phyloP scores from a whole-genome alignment of 352 stramenopile species.

The Globisporangium megalacanthum region DNA sequence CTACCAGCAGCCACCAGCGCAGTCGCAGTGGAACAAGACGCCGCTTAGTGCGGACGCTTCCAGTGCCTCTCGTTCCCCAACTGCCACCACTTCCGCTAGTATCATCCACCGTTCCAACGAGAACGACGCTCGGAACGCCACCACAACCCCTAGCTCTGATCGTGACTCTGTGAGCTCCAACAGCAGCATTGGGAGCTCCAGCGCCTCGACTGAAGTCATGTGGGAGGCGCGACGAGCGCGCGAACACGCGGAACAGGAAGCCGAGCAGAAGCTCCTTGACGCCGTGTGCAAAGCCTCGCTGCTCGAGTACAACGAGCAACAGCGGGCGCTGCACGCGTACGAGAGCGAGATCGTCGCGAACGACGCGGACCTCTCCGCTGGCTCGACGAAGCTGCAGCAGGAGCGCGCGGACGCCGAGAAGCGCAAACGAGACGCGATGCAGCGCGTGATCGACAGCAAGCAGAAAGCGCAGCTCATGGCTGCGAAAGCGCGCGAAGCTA shows the following conservation, averaged over 20 bases:
- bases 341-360: constrained; percentile 31
- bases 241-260: constrained; percentile 45
- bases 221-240: constrained; percentile 54
- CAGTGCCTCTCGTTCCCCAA: constrained; percentile 2
- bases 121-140: neutral
- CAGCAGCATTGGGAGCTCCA: neutral
- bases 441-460: constrained; percentile 75
- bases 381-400: constrained; percentile 29
- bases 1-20: neutral
- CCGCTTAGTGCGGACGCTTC: constrained; percentile 11
- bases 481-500: constrained; percentile 54
- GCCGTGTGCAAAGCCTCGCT: constrained; percentile 75
- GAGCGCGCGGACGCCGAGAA: constrained; percentile 41
- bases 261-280: constrained; percentile 71
- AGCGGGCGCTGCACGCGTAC: constrained; percentile 55
- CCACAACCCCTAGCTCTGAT: neutral
- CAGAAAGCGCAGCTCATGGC: constrained; percentile 48
- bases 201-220: constrained; percentile 37
- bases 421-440: constrained; percentile 63
- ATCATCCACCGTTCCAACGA: neutral
- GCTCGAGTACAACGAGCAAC: constrained; percentile 62
- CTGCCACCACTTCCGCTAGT: neutral
- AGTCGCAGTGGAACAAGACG: constrained; percentile 14
- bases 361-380: constrained; percentile 22
- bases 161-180: neutral